phyloP scores from a whole-genome alignment of 2,329 filamentous ascomycete species.

The Pseudocercospora cruenta region DNA sequence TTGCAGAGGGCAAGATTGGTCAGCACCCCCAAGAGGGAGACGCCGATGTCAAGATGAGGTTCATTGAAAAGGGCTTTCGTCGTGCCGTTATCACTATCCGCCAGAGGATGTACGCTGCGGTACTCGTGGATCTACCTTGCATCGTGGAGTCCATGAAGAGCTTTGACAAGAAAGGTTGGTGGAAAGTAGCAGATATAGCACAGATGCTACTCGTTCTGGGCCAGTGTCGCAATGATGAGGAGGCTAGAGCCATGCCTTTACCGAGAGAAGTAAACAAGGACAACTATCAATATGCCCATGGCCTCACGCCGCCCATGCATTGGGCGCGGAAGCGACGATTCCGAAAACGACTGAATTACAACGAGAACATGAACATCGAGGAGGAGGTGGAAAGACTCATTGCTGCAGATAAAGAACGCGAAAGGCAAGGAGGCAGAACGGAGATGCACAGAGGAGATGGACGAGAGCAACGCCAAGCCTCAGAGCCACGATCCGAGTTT shows the following conservation, averaged over 20 bases:
- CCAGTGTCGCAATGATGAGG: conserved; percentile 60
- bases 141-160: conserved; percentile 92
- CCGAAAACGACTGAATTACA: conserved; percentile 77
- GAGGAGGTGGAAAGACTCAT: conserved; percentile 75
- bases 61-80: conserved; percentile 73
- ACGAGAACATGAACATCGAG: conserved; percentile 84
- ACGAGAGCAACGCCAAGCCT: conserved; percentile 7
- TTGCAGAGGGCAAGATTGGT: conserved; percentile 73
- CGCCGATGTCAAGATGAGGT: conserved; percentile 78
- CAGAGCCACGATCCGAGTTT: conserved; percentile 25
- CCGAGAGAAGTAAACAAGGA: conserved; percentile 71
- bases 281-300: conserved; percentile 77
- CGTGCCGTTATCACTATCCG: conserved; percentile 73
- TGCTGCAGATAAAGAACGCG: conserved; percentile 62
- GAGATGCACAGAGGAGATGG: conserved; percentile 19
- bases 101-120: conserved; percentile 72
- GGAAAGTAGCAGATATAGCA: conserved; percentile 85
- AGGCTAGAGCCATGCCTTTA: conserved; percentile 59
- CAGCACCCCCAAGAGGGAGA: conserved; percentile 65
- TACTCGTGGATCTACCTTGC: conserved; percentile 81
- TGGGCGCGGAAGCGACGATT: conserved; percentile 82
- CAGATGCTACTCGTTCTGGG: conserved; percentile 86
- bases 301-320: conserved; percentile 84
- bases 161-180: conserved; percentile 85
- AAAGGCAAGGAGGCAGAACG: conserved; percentile 58